Evolutionary conservation across 768 basidiomycete genomes (phyloP), one percentile per base, ranked within the genome.

Genomic region (Suillus variegatus): DNA sequence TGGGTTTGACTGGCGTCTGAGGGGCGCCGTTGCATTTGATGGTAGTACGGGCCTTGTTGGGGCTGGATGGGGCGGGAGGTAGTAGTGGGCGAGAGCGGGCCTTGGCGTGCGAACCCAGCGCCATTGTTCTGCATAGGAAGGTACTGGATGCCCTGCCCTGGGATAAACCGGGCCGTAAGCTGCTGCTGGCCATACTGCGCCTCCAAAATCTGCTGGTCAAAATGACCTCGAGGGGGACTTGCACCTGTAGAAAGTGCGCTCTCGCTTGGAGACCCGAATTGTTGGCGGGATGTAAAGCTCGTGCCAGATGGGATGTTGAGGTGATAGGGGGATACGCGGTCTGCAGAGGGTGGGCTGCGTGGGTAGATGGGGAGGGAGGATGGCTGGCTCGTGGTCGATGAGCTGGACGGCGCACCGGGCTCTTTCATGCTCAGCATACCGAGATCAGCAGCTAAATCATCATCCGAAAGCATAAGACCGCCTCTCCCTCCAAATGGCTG

Each of bases 281-380:
- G 78, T 67, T 85, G 85, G 38, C 86, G 84, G 12, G 82, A 81
- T 18, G 79, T 73, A 66, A 73, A 78, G 0, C 79, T 83, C 41
- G 78, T 79, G 28, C 80, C 78, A 0, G 76, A 73, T 6, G 88
- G 84, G 64, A 89, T 87, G 65, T 79, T 84, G 61, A 90, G 78
- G 70, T 88, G 86, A 71, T 87, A 91, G 0, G 85, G 86, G 44
- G 82, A 83, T 62, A 81, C 69, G 14, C 79, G 78, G 40, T 90
- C 88, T 22, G 82, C 75, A 0, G 85, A 78, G 4, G 86, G 80
- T 1, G 88, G 86, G 70, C 86, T 89, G 64, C 89, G 85, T 0
- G 89, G 86, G 65, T 91, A 91, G 61, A 90, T 91, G 47, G 92
- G 92, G 20, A 93, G 81, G 2, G 91, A 93, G 1, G 90, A 83